These are phyloP conservation scores for Pseudonitzschia delicatissima DNA, from an alignment of 108 stramenopile genomes.

Conservation along the genomic window DNA sequence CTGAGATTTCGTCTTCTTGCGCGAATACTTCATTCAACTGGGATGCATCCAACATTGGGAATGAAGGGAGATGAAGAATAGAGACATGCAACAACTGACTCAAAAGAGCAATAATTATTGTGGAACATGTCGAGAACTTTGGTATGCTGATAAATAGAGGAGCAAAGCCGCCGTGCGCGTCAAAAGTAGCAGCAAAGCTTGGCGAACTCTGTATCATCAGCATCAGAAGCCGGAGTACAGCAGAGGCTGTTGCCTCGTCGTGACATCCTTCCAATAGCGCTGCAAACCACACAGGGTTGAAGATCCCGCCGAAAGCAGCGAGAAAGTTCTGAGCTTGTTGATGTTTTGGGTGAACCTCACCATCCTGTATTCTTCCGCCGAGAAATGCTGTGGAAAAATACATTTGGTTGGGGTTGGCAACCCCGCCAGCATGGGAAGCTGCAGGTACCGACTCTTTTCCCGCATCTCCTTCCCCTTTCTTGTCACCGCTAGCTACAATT, in stretches of 20 bases:
- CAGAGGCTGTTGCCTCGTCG: constrained; percentile 83
- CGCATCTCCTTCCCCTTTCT: constrained; percentile 34
- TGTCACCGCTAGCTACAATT: constrained; percentile 67
- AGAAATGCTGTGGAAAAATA: constrained; percentile 50
- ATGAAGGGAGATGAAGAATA: constrained; percentile 72
- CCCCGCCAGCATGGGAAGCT: constrained; percentile 71
- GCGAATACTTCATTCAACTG: constrained; percentile 83
- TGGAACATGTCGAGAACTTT: constrained; percentile 81
- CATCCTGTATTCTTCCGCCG: constrained; percentile 41
- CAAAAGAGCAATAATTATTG: constrained; percentile 75
- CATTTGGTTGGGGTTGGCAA: constrained; percentile 59
- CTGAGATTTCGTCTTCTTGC: constrained; percentile 41
- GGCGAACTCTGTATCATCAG: constrained; percentile 82
- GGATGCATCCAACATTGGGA: constrained; percentile 64
- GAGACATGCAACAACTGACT: constrained; percentile 79
- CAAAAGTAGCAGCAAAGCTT: constrained; percentile 68
- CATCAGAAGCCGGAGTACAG: constrained; percentile 82
- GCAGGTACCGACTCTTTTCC: constrained; percentile 22
- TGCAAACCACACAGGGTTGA: constrained; percentile 90
- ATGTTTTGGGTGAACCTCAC: constrained; percentile 66
- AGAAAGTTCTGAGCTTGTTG: constrained; percentile 84
- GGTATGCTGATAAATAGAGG: constrained; percentile 83
- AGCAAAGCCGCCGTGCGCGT: constrained; percentile 80
- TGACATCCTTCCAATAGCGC: constrained; percentile 84
- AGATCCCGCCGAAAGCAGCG: constrained; percentile 79